Conservation (phyloP, 371 early-diverging fungal species). For the Amoeboradix gromovi region DNA sequence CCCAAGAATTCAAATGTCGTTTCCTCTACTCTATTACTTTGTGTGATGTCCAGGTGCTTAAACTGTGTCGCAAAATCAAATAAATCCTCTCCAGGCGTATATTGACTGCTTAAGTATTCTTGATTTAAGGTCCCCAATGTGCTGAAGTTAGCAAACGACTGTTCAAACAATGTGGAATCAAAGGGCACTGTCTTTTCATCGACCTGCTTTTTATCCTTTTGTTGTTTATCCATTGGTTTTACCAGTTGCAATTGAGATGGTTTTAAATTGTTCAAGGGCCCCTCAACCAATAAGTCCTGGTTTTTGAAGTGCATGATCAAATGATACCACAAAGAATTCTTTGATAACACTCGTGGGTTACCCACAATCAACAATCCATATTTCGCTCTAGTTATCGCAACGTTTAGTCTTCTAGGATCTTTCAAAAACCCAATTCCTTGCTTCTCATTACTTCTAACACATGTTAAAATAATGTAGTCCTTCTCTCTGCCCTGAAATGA, state of each 20-base stretch:
- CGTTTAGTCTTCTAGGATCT: constrained; percentile 88
- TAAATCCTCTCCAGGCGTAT: too few species aligned
- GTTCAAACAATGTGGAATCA: too few species aligned
- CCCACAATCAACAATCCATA: constrained; percentile 84
- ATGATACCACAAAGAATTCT: constrained; percentile 83
- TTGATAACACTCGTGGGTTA: constrained; percentile 74
- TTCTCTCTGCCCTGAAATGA: constrained; percentile 99
- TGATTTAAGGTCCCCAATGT: too few species aligned
- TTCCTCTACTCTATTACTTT: too few species aligned
- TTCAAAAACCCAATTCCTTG: constrained; percentile 93
- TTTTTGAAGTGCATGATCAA: constrained; percentile 73
- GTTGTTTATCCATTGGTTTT: constrained; percentile 29
- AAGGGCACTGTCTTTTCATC: too few species aligned
- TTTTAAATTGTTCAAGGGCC: constrained; percentile 59
- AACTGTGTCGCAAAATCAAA: too few species aligned
- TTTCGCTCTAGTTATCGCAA: constrained; percentile 82
- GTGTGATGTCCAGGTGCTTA: too few species aligned
- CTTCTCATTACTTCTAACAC: constrained; percentile 87
- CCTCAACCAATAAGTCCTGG: constrained; percentile 66
- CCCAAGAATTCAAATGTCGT: too few species aligned
- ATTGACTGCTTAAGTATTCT: too few species aligned
- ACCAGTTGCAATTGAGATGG: constrained; percentile 50
- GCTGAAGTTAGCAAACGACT: too few species aligned
- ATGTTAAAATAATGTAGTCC: constrained; percentile 90
- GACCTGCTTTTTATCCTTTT: too few species aligned